Percentiles rank a stretch among this genome's conserved stretches.
phyloP scores from a whole-genome alignment of 2,329 filamentous ascomycete genomes.

The Botrytis fabae region DNA sequence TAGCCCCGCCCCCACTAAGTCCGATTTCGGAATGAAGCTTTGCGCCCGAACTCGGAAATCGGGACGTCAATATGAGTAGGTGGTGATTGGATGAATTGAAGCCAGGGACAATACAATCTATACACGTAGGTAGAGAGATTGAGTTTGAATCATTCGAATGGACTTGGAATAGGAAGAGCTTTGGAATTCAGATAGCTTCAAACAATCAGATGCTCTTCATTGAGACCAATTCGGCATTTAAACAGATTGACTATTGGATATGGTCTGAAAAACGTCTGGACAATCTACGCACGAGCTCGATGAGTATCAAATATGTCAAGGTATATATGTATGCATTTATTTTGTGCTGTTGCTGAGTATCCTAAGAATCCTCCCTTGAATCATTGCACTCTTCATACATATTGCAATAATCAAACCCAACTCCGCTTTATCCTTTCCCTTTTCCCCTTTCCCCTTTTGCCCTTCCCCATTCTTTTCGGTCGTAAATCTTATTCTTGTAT shows the following conservation, averaged over 20 bases:
- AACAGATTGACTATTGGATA: neutral
- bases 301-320: neutral
- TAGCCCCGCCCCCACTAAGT: conserved; percentile 12
- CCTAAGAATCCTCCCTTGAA: neutral
- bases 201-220: neutral
- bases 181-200: neutral
- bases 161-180: neutral
- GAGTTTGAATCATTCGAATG: neutral
- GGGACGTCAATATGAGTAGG: neutral
- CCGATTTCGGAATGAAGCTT: conserved; percentile 14
- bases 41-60: conserved; percentile 7
- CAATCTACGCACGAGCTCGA: neutral
- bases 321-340: neutral
- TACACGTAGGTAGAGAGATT: neutral
- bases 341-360: neutral
- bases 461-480: neutral
- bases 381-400: neutral
- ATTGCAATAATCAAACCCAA: conserved; percentile 1
- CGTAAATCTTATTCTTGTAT: conserved; percentile 17
- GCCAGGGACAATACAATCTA: neutral
- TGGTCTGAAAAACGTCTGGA: neutral
- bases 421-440: neutral
- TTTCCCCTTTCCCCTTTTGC: no score
- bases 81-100: neutral
- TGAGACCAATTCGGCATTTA: neutral